Evolutionary conservation across 768 basidiomycete genomes (phyloP).

Genomic region (Phallus indusiatus): DNA sequence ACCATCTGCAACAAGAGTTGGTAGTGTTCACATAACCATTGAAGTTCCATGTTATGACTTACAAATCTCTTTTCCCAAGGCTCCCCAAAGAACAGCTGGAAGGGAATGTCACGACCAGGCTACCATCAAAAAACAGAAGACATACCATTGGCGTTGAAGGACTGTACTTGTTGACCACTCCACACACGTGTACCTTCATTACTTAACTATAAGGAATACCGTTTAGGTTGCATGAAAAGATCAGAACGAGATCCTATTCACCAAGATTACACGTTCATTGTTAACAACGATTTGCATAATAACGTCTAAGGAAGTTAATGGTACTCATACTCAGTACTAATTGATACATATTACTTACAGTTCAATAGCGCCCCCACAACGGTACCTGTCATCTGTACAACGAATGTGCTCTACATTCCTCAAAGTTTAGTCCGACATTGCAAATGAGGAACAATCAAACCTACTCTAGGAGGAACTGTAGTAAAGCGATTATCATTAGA

Average conservation of each 20-base stretch:
- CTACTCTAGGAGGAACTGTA: neutral
- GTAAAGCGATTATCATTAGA: neutral
- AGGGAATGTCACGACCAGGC: neutral
- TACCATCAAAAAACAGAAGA: neutral
- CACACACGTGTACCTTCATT: neutral
- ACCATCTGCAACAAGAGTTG: constrained; percentile 21
- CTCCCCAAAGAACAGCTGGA: neutral
- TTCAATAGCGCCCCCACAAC: neutral
- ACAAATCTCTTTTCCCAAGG: neutral
- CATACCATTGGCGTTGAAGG: neutral
- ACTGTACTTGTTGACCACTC: neutral
- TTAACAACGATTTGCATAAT: neutral
- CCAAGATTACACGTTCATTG: neutral
- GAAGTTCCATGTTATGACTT: neutral
- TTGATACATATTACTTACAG: neutral
- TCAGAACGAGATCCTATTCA: neutral
- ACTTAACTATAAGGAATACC: neutral
- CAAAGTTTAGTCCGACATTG: neutral
- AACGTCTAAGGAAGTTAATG: neutral
- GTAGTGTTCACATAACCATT: neutral
- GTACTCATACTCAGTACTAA: neutral
- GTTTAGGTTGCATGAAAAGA: neutral
- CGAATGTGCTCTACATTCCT: neutral
- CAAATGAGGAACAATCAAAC: neutral
- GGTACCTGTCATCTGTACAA: neutral